A percentile compares a stretch with the other conserved stretches of the same genome.
Conservation (phyloP, 2,329 filamentous ascomycete genomes). For the Orbilia ellipsospora region DNA sequence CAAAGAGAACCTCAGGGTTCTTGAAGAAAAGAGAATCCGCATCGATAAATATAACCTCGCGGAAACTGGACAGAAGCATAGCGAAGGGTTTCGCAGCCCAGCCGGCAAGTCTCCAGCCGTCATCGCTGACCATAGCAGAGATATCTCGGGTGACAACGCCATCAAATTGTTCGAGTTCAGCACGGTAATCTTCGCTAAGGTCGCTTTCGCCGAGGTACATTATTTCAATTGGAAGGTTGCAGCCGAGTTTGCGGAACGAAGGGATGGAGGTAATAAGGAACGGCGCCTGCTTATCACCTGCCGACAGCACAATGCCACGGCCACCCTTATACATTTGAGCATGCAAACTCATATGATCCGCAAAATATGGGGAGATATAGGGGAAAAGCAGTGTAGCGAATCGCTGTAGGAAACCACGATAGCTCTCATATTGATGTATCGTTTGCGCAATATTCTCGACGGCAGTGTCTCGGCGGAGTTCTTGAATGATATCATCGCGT, state of each 20-base stretch:
- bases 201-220: conserved; percentile 65
- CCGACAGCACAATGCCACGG: conserved; percentile 65
- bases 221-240: conserved; percentile 62
- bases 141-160: conserved; percentile 65
- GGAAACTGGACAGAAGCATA: conserved; percentile 65
- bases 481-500: conserved; percentile 64
- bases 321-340: conserved; percentile 64
- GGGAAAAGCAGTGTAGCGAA: conserved; percentile 63
- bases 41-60: conserved; percentile 66
- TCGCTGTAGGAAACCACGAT: conserved; percentile 63
- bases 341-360: conserved; percentile 65
- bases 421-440: conserved; percentile 64
- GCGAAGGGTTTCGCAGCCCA: conserved; percentile 67
- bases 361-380: conserved; percentile 64
- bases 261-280: conserved; percentile 65
- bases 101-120: conserved; percentile 64
- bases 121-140: conserved; percentile 64
- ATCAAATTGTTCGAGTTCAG: conserved; percentile 63
- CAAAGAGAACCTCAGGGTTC: conserved; percentile 64
- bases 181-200: conserved; percentile 64
- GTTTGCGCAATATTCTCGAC: conserved; percentile 59
- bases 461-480: conserved; percentile 60
- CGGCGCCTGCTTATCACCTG: conserved; percentile 64
- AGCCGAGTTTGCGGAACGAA: conserved; percentile 62
- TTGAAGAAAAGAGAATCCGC: conserved; percentile 65